Evolutionary conservation across 306 rosid species (phyloP).

Genomic region (Acacia acuminata): DNA sequence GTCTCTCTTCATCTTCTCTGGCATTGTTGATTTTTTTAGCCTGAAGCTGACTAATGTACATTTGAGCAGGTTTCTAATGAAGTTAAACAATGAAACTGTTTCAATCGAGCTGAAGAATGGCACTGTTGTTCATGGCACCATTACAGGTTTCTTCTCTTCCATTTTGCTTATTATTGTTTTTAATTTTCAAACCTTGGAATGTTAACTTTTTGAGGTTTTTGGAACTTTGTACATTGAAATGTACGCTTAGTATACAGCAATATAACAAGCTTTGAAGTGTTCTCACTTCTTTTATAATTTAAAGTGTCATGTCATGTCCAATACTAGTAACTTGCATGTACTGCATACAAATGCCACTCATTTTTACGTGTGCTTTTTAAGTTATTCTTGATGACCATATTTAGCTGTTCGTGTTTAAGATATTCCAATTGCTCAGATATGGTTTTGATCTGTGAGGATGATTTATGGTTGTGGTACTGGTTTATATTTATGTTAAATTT

Average conservation of each 20-base stretch:
- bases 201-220: background rate
- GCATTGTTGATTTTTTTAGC: background rate
- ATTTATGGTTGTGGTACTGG: background rate
- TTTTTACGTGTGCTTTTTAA: background rate
- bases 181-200: background rate
- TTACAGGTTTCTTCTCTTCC: constrained; percentile 59
- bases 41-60: background rate
- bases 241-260: background rate
- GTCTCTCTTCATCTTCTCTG: background rate
- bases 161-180: background rate
- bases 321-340: background rate
- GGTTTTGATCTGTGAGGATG: background rate
- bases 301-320: background rate
- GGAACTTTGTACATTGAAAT: background rate
- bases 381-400: background rate
- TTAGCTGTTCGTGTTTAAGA: background rate
- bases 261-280: background rate
- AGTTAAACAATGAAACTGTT: constrained; percentile 88
- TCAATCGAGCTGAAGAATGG: constrained; percentile 91
- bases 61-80: constrained; percentile 77
- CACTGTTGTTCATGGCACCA: constrained; percentile 84
- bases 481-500: background rate
- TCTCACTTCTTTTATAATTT: background rate
- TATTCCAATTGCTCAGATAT: background rate
- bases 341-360: background rate